Conservation (phyloP, 2,329 filamentous ascomycete species). For the Coniella lustricola region DNA sequence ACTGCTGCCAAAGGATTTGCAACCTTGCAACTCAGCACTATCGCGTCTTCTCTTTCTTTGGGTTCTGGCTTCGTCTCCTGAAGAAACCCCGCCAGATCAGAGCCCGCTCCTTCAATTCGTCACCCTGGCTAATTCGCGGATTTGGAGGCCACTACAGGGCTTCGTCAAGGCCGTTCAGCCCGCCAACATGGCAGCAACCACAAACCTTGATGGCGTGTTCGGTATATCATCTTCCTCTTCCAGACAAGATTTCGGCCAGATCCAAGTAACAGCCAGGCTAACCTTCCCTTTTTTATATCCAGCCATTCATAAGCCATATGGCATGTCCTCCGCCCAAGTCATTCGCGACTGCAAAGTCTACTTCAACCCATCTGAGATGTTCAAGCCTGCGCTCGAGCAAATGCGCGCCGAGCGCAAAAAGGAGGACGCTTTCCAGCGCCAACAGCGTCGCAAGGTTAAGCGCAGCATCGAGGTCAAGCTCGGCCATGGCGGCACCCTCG, state of each 20-base stretch:
- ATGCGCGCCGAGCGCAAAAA: constrained; percentile 49
- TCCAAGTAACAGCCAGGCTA: no score
- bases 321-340: constrained; percentile 81
- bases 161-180: constrained; percentile 19
- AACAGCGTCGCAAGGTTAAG: constrained; percentile 50
- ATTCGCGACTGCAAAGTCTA: constrained; percentile 79
- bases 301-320: constrained; percentile 87
- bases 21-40: neutral
- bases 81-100: no score
- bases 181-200: constrained; percentile 46
- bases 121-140: neutral
- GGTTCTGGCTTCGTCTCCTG: neutral
- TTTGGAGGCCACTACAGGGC: neutral
- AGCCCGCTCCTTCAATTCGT: neutral
- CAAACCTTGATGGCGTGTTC: constrained; percentile 50
- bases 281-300: neutral
- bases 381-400: constrained; percentile 67
- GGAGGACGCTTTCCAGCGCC: constrained; percentile 53
- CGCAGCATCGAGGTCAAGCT: constrained; percentile 73
- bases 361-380: constrained; percentile 75
- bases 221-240: constrained; percentile 42
- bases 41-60: neutral
- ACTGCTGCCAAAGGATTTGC: neutral
- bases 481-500: constrained; percentile 91
- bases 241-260: no score